These are phyloP conservation scores for Amanita rimosa DNA, from an alignment of 768 basidiomycete species.

Conservation along the genomic window DNA sequence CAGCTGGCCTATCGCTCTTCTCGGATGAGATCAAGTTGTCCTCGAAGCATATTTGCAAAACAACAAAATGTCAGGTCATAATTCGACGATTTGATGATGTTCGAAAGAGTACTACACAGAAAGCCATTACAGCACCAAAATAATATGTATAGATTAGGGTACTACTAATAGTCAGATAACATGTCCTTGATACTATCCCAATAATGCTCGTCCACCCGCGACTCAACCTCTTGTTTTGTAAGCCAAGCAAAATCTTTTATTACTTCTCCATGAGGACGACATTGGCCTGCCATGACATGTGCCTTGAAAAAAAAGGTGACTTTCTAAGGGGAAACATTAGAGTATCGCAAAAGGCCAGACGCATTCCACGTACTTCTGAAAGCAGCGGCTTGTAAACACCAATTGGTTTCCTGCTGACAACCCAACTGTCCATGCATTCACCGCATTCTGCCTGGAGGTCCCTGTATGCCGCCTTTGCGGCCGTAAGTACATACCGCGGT, in stretches of 20 bases:
- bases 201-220: constrained; percentile 54
- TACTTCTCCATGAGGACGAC: constrained; percentile 38
- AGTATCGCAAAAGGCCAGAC: neutral
- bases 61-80: constrained; percentile 79
- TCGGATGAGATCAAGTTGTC: constrained; percentile 63
- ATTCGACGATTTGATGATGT: constrained; percentile 89
- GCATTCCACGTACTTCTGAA: constrained; percentile 21
- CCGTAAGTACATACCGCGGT: neutral
- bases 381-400: constrained; percentile 55
- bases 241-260: constrained; percentile 86
- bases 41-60: constrained; percentile 82
- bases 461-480: constrained; percentile 56
- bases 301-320: constrained; percentile 88
- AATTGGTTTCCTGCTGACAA: constrained; percentile 84
- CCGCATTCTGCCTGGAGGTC: constrained; percentile 68
- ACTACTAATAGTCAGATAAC: constrained; percentile 53
- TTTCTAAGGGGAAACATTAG: constrained; percentile 28
- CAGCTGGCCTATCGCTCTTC: constrained; percentile 82
- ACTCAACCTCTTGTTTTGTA: constrained; percentile 81
- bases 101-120: constrained; percentile 49
- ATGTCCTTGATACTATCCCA: constrained; percentile 76
- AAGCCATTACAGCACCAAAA: constrained; percentile 41
- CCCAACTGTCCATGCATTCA: constrained; percentile 82
- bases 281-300: constrained; percentile 86
- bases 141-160: constrained; percentile 10